Evolutionary conservation across 2,329 filamentous ascomycete genomes (phyloP), one percentile per base, ranked within the genome.

Genomic region (Phyllosticta citriasiana): DNA sequence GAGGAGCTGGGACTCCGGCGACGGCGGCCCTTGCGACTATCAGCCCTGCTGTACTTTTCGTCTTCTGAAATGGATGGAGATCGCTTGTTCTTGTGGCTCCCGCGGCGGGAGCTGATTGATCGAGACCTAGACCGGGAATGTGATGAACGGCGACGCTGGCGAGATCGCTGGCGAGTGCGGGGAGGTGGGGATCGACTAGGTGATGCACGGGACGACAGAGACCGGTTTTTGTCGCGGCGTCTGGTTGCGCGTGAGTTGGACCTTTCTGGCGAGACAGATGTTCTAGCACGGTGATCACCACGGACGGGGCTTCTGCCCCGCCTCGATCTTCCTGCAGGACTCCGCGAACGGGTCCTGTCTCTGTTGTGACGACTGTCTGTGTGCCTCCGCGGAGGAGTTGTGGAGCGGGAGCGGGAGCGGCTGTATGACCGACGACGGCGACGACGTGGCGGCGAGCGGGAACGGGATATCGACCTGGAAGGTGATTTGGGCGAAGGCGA

Each of bases 171-270:
- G 54, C 55, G 63, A 65, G 59, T 61, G 59, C 69, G 67, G 59
- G 70, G 74, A 24, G 69, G 68, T 24, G 70, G 68, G 5, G 65
- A 68, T 53, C 66, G 68, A 53, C 63, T 64, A 47, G 35, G 27
- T 51, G 60, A 62, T 57, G 33, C 30, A 55, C 25, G n/a, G 26
- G 61, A 63, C 60, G 71, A 71, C 53, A 64, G 65, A 50, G 72
- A 71, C 62, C 74, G 77, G 68, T 73, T 69, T 64, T 68, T 73
- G 69, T 72, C 72, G 66, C 69, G 70, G 63, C 76, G 71, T 78
- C 78, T 82, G 75, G 78, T 74, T 72, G 77, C 77, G 75, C 73
- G 80, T 81, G 81, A 83, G 79, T 79, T 79, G 68, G 78, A 79
- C 70, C 76, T 75, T 67, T 76, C 71, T 76, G 72, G 75, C 68